Evolutionary conservation across 2,329 filamentous ascomycete genomes (phyloP), one percentile per base, ranked within the genome.

Genomic region (Elsinoe fawcettii): DNA sequence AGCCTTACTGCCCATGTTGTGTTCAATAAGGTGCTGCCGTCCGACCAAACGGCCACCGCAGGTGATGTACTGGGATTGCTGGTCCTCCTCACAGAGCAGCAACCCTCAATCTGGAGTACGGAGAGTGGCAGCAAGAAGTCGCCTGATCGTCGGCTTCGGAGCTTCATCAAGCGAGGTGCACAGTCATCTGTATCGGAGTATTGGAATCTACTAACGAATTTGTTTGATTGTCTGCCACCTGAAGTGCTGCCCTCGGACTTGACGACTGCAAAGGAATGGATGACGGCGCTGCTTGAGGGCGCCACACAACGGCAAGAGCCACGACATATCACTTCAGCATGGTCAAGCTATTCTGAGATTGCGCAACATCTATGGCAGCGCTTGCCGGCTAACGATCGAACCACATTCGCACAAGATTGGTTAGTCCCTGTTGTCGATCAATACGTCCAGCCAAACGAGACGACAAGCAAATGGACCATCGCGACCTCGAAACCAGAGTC

Each of bases 121-220:
- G 74, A 81, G 56, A 84, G 84, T 67, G 75, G 71, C 25, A 79
- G 76, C 47, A 85, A 84, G 67, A 80, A 78, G 27, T 67, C 78
- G 6, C 80, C 70, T 59, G 77, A 72, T 60, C 81, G 75, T 59
- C 73, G 85, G 20, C 71, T 99, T 3, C 80, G 81, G 51, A 75
- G 83, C 7, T 93, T 95, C 63, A 75, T 97, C 5, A 84, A 87
- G 60, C 88, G 85, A 64, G 92, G 93, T 2, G 95, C 92, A 0
- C 88, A 96, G 66, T 82, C 84, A n/a, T 86, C 87, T 2, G 76
- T 82, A 0, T 73, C 78, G 2, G 80, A 78, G 8, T 96, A 85
- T 66, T 99, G 93, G 93, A 71, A 77, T 23, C 81, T 80, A 14
- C 69, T 95, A 30, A 76, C 79, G 37, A 74, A 77, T 27, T 71